phyloP scores from a whole-genome alignment of 163 green algal species.

The Trebouxia gelatinosa region DNA sequence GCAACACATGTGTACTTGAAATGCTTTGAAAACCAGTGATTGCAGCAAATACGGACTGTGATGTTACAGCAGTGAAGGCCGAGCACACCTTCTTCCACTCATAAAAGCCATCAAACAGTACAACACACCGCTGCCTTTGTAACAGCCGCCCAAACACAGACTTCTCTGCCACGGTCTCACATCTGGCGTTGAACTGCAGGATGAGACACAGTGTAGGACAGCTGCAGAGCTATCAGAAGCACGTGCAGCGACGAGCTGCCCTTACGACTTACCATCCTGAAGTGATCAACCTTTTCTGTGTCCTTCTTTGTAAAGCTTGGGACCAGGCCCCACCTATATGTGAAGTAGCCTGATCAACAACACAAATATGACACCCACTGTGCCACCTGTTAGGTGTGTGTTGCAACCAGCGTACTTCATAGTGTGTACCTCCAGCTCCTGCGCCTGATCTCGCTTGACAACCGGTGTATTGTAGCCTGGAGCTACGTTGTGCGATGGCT shows the following conservation, averaged over 20 bases:
- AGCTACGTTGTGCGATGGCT: conserved; percentile 42
- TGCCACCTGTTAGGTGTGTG: no score
- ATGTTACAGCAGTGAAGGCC: no score
- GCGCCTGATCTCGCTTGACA: conserved; percentile 16
- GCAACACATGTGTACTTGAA: no score
- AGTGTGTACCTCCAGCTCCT: conserved; percentile 38
- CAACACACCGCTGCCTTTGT: conserved; percentile 58
- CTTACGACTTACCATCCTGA: conserved; percentile 47
- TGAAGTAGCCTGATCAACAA: not conserved
- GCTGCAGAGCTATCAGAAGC: not conserved
- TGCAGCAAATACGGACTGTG: no score
- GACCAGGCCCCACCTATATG: conserved; percentile 69
- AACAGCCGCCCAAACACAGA: conserved; percentile 58
- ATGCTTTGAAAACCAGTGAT: no score
- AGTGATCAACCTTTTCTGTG: conserved; percentile 65
- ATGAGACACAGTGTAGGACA: not conserved
- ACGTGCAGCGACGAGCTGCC: not conserved
- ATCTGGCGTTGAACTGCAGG: conserved; percentile 73
- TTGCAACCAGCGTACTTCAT: conserved; percentile 41
- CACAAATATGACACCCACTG: not conserved
- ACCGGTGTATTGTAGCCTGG: conserved; percentile 36
- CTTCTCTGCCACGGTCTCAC: conserved; percentile 64
- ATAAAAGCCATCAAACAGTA: conserved; percentile 76
- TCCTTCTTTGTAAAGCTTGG: conserved; percentile 64
- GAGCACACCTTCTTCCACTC: conserved; percentile 80